phyloP scores from a whole-genome alignment of 129 eudicot species.

The Artemisia tridentata region DNA sequence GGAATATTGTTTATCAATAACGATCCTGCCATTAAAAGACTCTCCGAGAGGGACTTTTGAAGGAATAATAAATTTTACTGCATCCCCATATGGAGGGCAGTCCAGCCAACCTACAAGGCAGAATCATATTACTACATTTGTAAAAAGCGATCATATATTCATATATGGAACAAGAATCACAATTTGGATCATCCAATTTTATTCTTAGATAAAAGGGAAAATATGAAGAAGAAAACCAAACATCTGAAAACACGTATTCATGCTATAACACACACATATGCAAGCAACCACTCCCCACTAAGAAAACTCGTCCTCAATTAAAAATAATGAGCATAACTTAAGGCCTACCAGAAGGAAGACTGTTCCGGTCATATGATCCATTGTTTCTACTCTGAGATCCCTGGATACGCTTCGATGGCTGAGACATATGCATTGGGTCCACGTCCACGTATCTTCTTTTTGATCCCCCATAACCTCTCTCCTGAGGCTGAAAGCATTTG shows the following conservation, averaged over 20 bases:
- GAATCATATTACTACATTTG: conserved; percentile 18
- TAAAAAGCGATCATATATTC: not conserved
- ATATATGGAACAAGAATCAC: not conserved
- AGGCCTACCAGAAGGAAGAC: conserved; percentile 51
- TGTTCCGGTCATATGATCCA: conserved; percentile 46
- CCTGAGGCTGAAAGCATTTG: conserved; percentile 31
- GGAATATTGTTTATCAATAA: conserved; percentile 47
- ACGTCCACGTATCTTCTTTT: conserved; percentile 50
- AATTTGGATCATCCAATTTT: not conserved
- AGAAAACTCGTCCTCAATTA: too few species aligned
- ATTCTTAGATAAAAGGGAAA: not conserved
- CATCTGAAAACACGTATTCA: not conserved
- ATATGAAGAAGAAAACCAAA: not conserved
- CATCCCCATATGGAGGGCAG: conserved; percentile 59
- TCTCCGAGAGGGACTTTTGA: conserved; percentile 73
- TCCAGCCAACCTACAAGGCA: conserved; percentile 57
- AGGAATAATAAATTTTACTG: conserved; percentile 45
- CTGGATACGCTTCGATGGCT: conserved; percentile 36
- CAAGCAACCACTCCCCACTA: too few species aligned
- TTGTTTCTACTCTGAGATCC: conserved; percentile 33
- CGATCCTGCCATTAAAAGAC: conserved; percentile 43
- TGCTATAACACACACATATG: too few species aligned
- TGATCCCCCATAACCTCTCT: conserved; percentile 37
- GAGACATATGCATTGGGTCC: conserved; percentile 42
- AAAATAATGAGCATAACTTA: not conserved